Evolutionary conservation across 1,139 yeast genomes (phyloP).

Genomic region (Blastobotrys buckinghamii): DNA sequence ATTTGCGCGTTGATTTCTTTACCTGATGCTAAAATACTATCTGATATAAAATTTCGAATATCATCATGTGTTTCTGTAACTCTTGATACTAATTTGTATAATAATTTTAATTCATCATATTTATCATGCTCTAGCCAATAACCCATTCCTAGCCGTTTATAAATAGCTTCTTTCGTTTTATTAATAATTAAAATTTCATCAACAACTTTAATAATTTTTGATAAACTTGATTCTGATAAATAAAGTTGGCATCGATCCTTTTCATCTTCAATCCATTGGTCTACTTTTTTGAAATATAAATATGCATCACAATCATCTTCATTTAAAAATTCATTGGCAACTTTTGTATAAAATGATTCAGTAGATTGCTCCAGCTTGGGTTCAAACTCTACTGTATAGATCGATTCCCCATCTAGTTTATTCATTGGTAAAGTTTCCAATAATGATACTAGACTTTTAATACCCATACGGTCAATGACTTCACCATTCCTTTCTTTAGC

Average conservation of each 20-base stretch:
- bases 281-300: conserved; percentile 49
- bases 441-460: conserved; percentile 63
- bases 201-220: conserved; percentile 50
- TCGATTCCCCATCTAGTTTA: conserved; percentile 36
- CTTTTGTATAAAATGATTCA: conserved; percentile 46
- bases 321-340: conserved; percentile 42
- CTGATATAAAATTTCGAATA: conserved; percentile 46
- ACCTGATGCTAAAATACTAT: conserved; percentile 44
- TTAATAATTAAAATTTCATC: conserved; percentile 59
- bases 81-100: conserved; percentile 47
- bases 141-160: conserved; percentile 47
- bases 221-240: conserved; percentile 44
- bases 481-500: conserved; percentile 55
- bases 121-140: conserved; percentile 46
- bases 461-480: conserved; percentile 53
- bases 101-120: conserved; percentile 38
- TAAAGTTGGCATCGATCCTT: conserved; percentile 49
- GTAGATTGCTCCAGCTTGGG: conserved; percentile 55
- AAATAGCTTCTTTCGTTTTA: conserved; percentile 48
- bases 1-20: conserved; percentile 31
- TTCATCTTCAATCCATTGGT: conserved; percentile 53
- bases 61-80: conserved; percentile 50
- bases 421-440: conserved; percentile 53
- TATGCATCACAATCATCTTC: conserved; percentile 42
- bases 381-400: conserved; percentile 62